These are phyloP conservation scores for Oleoguttula mirabilis DNA, from an alignment of 495 filamentous ascomycete species.

Conservation along the genomic window DNA sequence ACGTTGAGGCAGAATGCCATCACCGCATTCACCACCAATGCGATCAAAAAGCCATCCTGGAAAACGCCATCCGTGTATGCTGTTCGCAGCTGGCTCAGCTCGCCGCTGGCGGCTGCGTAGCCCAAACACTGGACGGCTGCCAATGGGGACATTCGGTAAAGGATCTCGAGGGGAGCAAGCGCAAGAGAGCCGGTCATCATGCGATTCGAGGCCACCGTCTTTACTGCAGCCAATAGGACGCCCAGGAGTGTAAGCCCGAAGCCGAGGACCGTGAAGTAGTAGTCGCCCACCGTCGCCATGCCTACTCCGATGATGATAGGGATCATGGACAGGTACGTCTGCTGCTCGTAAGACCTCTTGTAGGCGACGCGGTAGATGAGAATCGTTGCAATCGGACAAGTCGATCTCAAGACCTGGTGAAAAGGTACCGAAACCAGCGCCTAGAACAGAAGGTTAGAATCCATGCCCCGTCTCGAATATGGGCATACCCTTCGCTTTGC, in stretches of 20 bases:
- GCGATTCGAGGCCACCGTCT: conserved; percentile 46
- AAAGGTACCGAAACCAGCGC: conserved; percentile 45
- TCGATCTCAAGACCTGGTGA: conserved; percentile 46
- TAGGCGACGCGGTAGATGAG: conserved; percentile 42
- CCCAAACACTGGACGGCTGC: conserved; percentile 38
- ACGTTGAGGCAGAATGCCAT: conserved; percentile 43
- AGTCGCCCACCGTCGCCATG: conserved; percentile 44
- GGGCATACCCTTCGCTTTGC: not conserved
- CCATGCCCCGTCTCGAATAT: no score
- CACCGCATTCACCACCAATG: conserved; percentile 35
- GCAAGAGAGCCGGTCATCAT: conserved; percentile 41
- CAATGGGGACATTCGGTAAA: conserved; percentile 43
- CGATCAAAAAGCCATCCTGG: conserved; percentile 13
- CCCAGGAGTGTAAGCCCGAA: conserved; percentile 43
- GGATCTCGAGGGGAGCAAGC: conserved; percentile 40
- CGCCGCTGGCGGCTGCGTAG: conserved; percentile 38
- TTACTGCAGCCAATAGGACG: conserved; percentile 41
- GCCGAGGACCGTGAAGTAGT: conserved; percentile 41
- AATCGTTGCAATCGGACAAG: conserved; percentile 42
- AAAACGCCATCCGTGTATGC: conserved; percentile 14
- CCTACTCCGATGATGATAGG: conserved; percentile 44
- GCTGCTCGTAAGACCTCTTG: conserved; percentile 33
- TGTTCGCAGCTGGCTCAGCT: conserved; percentile 25
- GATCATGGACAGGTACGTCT: conserved; percentile 43
- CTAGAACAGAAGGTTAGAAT: not conserved